Conservation (phyloP, 352 stramenopile species). For the Globisporangium barbulae region DNA sequence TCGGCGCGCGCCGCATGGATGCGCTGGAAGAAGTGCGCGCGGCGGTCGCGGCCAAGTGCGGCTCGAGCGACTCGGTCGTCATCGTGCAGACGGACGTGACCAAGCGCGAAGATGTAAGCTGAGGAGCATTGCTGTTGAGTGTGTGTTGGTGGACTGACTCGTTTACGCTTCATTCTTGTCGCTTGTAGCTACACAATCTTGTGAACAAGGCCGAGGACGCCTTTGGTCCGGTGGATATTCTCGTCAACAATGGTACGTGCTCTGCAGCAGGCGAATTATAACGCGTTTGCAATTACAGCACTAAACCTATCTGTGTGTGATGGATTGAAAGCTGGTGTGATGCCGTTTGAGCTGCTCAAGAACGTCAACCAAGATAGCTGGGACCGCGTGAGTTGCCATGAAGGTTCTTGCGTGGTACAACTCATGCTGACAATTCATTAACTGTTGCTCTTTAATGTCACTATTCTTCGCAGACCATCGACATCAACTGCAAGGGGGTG, state of each 20-base stretch:
- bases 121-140: background rate
- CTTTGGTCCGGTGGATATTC: conserved; percentile 81
- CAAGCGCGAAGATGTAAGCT: conserved; percentile 48
- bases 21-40: conserved; percentile 47
- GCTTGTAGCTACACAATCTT: conserved; percentile 44
- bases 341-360: conserved; percentile 91
- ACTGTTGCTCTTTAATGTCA: background rate
- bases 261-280: background rate
- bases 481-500: conserved; percentile 93
- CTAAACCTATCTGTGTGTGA: background rate
- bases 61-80: conserved; percentile 28
- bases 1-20: conserved; percentile 72
- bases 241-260: conserved; percentile 82
- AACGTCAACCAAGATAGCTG: conserved; percentile 91
- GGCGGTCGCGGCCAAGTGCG: conserved; percentile 27
- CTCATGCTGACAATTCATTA: background rate
- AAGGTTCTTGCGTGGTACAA: background rate
- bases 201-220: conserved; percentile 50
- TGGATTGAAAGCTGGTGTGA: conserved; percentile 72
- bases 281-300: background rate
- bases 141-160: background rate
- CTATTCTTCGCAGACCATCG: conserved; percentile 53
- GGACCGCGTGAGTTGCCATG: conserved; percentile 37
- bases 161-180: background rate
- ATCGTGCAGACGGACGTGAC: conserved; percentile 66